Percentiles rank a stretch among this genome's conserved stretches.
Evolutionary conservation across 495 filamentous ascomycete species (phyloP).

Genomic region (Cladorrhinum samala): DNA sequence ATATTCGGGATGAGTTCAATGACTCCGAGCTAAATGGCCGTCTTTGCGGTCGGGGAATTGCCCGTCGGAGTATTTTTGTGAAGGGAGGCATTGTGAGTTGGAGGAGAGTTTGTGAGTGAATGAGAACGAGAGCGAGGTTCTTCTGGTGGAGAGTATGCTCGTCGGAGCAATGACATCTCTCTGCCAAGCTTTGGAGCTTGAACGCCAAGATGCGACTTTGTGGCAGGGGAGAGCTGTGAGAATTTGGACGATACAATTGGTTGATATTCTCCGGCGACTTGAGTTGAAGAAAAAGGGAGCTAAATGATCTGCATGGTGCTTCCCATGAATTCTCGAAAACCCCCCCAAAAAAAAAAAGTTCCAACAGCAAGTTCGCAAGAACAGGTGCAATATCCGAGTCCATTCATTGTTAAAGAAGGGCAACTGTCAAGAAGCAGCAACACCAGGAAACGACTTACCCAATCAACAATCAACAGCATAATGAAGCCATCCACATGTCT

Average conservation of each 20-base stretch:
- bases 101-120: not conserved
- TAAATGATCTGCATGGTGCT: not conserved
- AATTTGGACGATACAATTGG: conserved; percentile 9
- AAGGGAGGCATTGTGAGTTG: not conserved
- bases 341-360: too few species aligned
- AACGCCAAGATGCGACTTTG: not conserved
- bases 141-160: not conserved
- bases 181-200: not conserved
- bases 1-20: not conserved
- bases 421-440: too few species aligned
- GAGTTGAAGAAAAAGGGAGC: not conserved
- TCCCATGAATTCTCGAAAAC: too few species aligned
- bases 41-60: not conserved
- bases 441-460: too few species aligned
- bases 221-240: not conserved
- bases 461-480: not conserved
- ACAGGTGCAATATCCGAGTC: too few species aligned
- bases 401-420: too few species aligned
- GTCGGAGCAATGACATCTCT: not conserved
- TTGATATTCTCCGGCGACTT: conserved; percentile 9
- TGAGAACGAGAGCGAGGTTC: not conserved
- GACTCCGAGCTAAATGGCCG: too few species aligned
- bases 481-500: conserved; percentile 33
- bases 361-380: too few species aligned
- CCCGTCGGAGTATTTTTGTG: not conserved